Conservation (phyloP, 1,284 basidiomycete species). For the Trametes sp. region DNA sequence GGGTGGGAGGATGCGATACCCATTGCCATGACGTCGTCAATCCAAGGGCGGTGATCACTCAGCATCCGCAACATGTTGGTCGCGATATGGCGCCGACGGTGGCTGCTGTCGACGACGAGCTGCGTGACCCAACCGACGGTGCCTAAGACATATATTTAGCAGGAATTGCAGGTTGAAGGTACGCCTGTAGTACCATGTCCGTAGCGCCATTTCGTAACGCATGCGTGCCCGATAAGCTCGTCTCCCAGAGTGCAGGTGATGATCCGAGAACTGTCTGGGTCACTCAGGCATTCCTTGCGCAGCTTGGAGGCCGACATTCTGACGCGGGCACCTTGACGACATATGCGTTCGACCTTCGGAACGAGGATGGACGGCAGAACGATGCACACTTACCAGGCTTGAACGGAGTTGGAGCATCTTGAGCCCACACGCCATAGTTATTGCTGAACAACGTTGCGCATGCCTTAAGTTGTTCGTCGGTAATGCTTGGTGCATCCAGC, state of each 20-base stretch:
- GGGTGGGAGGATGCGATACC: constrained; percentile 33
- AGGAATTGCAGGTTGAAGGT: not conserved
- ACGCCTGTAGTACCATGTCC: constrained; percentile 4
- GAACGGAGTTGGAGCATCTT: constrained; percentile 9
- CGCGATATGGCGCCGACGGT: constrained; percentile 27
- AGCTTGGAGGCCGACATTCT: constrained; percentile 20
- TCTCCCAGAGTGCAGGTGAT: constrained; percentile 6
- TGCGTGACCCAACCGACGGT: constrained; percentile 32
- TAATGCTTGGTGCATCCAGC: constrained; percentile 13
- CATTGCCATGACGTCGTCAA: constrained; percentile 18
- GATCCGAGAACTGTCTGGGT: constrained; percentile 11
- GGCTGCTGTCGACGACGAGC: constrained; percentile 25
- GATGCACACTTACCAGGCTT: constrained; percentile 16
- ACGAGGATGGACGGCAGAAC: not conserved
- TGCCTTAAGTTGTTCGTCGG: constrained; percentile 22
- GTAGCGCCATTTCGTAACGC: constrained; percentile 26
- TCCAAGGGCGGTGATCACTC: constrained; percentile 15
- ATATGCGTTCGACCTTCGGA: not conserved
- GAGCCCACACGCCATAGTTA: constrained; percentile 30
- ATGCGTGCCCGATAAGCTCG: constrained; percentile 30
- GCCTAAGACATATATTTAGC: not conserved
- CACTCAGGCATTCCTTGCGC: constrained; percentile 19
- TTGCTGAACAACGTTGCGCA: constrained; percentile 29
- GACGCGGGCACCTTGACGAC: constrained; percentile 19
- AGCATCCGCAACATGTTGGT: constrained; percentile 23